phyloP scores from a whole-genome alignment of 208 protist genomes.

The Leishmania martiniquensis region DNA sequence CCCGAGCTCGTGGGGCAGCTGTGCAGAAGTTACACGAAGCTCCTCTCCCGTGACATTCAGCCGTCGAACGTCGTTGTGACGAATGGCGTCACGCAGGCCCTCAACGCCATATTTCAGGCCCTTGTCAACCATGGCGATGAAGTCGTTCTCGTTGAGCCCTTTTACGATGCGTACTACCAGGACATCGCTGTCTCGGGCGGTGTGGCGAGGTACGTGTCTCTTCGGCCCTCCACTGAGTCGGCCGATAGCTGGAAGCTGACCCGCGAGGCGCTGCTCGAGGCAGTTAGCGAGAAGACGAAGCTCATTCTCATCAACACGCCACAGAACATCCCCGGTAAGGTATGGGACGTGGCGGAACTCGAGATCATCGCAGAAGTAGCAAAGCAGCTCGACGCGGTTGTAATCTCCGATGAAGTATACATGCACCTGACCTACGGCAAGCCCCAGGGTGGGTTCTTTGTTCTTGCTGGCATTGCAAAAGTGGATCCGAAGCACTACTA shows the following conservation, averaged over 20 bases:
- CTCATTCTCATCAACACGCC: conserved; percentile 94
- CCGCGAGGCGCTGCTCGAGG: conserved; percentile 53
- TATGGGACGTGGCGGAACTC: conserved; percentile 67
- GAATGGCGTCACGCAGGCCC: conserved; percentile 85
- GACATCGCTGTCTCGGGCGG: conserved; percentile 75
- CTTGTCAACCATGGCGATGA: conserved; percentile 92
- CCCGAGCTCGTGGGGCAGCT: conserved; percentile 62
- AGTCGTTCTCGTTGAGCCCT: conserved; percentile 93
- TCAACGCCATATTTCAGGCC: conserved; percentile 79
- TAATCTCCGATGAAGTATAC: conserved; percentile 91
- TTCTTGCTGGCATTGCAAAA: conserved; percentile 80
- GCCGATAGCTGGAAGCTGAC: conserved; percentile 63
- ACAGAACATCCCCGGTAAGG: conserved; percentile 92
- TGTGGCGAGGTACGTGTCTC: conserved; percentile 69
- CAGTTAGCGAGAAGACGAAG: conserved; percentile 81
- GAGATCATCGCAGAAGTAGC: conserved; percentile 72
- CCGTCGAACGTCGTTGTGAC: conserved; percentile 72
- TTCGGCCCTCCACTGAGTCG: conserved; percentile 47
- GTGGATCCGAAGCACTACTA: conserved; percentile 74
- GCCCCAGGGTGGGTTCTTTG: conserved; percentile 86
- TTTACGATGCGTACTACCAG: conserved; percentile 90
- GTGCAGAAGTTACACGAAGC: conserved; percentile 59
- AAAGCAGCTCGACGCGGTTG: conserved; percentile 61
- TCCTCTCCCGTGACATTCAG: conserved; percentile 50
- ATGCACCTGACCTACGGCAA: conserved; percentile 85